Conservation (phyloP, 495 filamentous ascomycete species). For the Penicillium canariense region DNA sequence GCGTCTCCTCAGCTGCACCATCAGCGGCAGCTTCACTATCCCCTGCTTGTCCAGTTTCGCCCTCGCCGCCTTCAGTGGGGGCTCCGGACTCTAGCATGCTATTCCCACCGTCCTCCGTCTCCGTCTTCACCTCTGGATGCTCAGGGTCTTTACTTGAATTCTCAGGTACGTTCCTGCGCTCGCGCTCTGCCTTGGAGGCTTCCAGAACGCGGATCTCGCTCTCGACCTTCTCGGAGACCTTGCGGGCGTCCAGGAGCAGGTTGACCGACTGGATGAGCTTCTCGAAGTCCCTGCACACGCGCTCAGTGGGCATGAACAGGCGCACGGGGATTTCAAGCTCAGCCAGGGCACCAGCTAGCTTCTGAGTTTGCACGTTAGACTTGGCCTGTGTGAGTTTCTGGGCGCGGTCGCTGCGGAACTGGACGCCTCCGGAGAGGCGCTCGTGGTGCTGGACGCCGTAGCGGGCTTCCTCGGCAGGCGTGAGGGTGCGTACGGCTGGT, state of each 20-base stretch:
- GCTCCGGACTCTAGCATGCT: conserved; percentile 7
- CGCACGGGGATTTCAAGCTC: conserved; percentile 78
- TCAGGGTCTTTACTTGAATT: conserved; percentile 20
- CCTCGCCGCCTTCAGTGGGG: neutral
- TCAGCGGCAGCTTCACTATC: conserved; percentile 16
- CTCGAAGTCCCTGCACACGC: conserved; percentile 79
- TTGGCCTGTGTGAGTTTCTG: conserved; percentile 82
- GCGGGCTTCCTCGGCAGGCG: conserved; percentile 66
- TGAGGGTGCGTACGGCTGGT: conserved; percentile 64
- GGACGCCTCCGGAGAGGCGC: conserved; percentile 66
- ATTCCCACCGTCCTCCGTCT: conserved; percentile 31
- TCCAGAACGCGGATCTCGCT: conserved; percentile 74
- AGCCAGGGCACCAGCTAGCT: conserved; percentile 71
- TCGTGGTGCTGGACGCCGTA: conserved; percentile 89
- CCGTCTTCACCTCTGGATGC: conserved; percentile 38
- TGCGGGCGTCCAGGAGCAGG: conserved; percentile 74
- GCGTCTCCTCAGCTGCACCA: conserved; percentile 19
- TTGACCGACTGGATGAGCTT: conserved; percentile 71
- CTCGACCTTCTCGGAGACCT: conserved; percentile 81
- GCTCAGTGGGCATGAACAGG: conserved; percentile 81
- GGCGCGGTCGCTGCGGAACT: conserved; percentile 83
- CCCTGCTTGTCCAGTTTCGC: conserved; percentile 1
- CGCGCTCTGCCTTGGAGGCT: conserved; percentile 61
- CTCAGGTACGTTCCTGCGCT: conserved; percentile 34
- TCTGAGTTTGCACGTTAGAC: conserved; percentile 73